Evolutionary conservation across 2,329 filamentous ascomycete genomes (phyloP).

Genomic region (Didymella sp.): DNA sequence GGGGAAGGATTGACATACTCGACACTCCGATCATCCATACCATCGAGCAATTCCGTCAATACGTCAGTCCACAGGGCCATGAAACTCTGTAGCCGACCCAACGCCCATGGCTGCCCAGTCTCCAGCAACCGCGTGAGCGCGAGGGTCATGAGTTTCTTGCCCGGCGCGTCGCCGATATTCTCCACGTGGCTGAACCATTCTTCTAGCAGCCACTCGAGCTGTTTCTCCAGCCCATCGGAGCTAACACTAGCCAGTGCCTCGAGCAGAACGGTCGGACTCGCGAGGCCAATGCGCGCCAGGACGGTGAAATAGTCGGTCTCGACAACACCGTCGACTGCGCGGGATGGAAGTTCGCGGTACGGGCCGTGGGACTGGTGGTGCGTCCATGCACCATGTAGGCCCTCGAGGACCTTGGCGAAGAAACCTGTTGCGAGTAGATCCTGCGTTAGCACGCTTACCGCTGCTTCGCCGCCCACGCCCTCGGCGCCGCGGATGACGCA

Average conservation of each 20-base stretch:
- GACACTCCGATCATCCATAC: slow-evolving; percentile 56
- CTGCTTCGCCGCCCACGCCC: slow-evolving; percentile 58
- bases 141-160: slow-evolving; percentile 75
- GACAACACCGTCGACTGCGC: slow-evolving; percentile 74
- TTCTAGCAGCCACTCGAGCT: slow-evolving; percentile 58
- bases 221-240: slow-evolving; percentile 37
- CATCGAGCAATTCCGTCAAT: slow-evolving; percentile 70
- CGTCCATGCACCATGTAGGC: slow-evolving; percentile 49
- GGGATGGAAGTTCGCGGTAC: slow-evolving; percentile 65
- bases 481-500: slow-evolving; percentile 59
- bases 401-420: slow-evolving; percentile 61
- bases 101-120: slow-evolving; percentile 64
- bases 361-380: slow-evolving; percentile 84
- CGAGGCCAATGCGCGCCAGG: slow-evolving; percentile 77
- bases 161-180: slow-evolving; percentile 68
- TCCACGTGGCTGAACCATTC: slow-evolving; percentile 74
- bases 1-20: slow-evolving; percentile 38
- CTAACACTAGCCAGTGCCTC: slow-evolving; percentile 55
- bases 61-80: slow-evolving; percentile 78
- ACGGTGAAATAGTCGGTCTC: slow-evolving; percentile 87
- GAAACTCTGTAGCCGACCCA: slow-evolving; percentile 72
- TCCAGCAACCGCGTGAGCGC: slow-evolving; percentile 76
- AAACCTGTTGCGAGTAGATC: slow-evolving; percentile 66
- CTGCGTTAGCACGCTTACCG: slow-evolving; percentile 58
- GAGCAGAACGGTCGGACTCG: slow-evolving; percentile 73